Conservation (phyloP, 169 alveolate species). For the Eimeria maxima region DNA sequence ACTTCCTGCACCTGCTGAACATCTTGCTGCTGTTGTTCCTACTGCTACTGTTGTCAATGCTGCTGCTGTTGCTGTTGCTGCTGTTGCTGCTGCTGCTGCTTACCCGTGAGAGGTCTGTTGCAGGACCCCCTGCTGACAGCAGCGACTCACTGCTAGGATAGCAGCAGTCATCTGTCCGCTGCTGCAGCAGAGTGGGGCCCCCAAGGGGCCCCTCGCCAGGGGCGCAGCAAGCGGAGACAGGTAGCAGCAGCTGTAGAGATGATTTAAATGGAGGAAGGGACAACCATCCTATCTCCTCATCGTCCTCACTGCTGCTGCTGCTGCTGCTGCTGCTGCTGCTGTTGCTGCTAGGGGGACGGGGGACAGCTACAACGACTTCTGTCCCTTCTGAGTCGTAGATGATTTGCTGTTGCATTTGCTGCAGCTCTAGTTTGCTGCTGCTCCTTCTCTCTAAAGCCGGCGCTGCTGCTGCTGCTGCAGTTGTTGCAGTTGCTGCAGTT, state of each 20-base stretch:
- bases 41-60: neutral
- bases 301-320: no score
- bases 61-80: neutral
- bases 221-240: constrained; percentile 32
- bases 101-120: constrained; percentile 20
- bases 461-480: constrained; percentile 32
- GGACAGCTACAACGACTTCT: constrained; percentile 34
- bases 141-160: neutral
- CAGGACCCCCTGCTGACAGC: neutral
- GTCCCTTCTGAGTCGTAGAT: constrained; percentile 48
- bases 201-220: neutral
- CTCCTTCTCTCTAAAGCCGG: no score
- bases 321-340: constrained; percentile 54
- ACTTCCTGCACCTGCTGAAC: no score
- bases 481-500: constrained; percentile 37
- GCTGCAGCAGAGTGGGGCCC: neutral
- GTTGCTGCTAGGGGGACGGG: neutral
- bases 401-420: constrained; percentile 16
- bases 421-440: constrained; percentile 13
- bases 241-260: neutral
- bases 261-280: constrained; percentile 7
- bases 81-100: constrained; percentile 13
- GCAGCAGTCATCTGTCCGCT: neutral
- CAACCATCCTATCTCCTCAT: constrained; percentile 20
- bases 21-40: no score